phyloP scores from a whole-genome alignment of 371 early-diverging fungal genomes.

The Apophysomyces trapeziformis region DNA sequence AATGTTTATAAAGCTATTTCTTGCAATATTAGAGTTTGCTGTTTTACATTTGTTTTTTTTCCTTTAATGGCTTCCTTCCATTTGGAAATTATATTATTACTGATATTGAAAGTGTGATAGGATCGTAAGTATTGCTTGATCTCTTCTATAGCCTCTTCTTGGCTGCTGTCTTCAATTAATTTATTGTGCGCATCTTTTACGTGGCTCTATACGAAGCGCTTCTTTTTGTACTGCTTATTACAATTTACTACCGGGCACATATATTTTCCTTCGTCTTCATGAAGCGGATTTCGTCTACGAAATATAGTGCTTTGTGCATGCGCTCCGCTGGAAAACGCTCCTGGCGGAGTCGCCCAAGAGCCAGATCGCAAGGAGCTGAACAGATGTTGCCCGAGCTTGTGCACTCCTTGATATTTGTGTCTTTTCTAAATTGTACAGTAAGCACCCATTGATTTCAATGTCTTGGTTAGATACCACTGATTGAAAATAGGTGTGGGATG shows the following conservation, averaged over 20 bases:
- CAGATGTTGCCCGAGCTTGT: slow-evolving; percentile 1
- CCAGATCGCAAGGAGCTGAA: neutral
- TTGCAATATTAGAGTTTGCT: neutral
- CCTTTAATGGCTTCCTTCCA: neutral
- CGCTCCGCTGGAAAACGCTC: neutral
- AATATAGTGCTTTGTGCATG: neutral
- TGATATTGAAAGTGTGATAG: slow-evolving; percentile 1
- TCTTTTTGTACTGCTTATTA: neutral
- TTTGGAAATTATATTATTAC: neutral
- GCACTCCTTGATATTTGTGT: neutral
- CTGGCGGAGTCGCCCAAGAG: neutral
- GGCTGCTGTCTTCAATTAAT: neutral
- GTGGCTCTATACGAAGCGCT: neutral
- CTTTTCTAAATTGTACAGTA: neutral
- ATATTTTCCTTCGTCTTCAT: neutral
- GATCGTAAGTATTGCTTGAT: neutral
- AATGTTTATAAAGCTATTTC: neutral
- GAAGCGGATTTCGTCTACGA: neutral
- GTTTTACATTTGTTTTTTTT: slow-evolving; percentile 3
- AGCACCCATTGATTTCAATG: too few species aligned
- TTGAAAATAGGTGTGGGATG: too few species aligned
- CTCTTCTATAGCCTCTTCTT: neutral
- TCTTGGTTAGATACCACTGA: too few species aligned
- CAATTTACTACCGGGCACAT: neutral
- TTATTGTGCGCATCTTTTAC: neutral